Evolutionary conservation across 2,329 filamentous ascomycete species (phyloP).

Genomic region (Aspergillus ruber): DNA sequence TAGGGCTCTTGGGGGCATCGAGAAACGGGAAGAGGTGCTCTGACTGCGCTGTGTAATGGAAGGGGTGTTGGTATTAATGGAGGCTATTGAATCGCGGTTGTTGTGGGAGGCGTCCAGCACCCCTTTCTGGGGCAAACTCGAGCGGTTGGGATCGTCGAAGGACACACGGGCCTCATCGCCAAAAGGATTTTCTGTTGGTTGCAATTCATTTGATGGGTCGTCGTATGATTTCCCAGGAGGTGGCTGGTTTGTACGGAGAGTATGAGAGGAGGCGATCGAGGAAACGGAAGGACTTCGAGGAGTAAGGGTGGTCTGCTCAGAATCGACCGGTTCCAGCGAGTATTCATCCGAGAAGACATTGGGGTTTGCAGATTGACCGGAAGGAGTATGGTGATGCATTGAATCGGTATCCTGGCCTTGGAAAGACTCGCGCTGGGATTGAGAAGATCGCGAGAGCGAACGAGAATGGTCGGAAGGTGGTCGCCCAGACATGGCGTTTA

Average conservation of each 20-base stretch:
- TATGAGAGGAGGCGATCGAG: slow-evolving; percentile 28
- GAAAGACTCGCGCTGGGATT: slow-evolving; percentile 17
- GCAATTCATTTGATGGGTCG: slow-evolving; percentile 14
- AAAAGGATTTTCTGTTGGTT: slow-evolving; percentile 27
- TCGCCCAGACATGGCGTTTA: slow-evolving; percentile 35
- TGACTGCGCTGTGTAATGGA: slow-evolving; percentile 35
- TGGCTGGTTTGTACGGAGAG: slow-evolving; percentile 21
- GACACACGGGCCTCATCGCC: slow-evolving; percentile 30
- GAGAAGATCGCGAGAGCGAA: slow-evolving; percentile 27
- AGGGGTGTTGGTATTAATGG: slow-evolving; percentile 23
- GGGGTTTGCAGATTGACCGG: slow-evolving; percentile 30
- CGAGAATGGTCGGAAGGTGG: slow-evolving; percentile 31
- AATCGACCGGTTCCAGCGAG: slow-evolving; percentile 38
- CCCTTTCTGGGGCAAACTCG: slow-evolving; percentile 31
- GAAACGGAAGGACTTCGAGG: slow-evolving; percentile 23
- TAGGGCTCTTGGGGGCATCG: slow-evolving; percentile 42
- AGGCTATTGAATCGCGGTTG: slow-evolving; percentile 27
- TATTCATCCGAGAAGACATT: slow-evolving; percentile 47
- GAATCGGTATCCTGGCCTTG: slow-evolving; percentile 20
- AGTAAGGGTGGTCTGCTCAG: slow-evolving; percentile 25
- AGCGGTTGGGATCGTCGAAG: slow-evolving; percentile 26
- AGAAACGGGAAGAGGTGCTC: slow-evolving; percentile 41
- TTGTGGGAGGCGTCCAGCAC: slow-evolving; percentile 12
- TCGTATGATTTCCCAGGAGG: slow-evolving; percentile 8
- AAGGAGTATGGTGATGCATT: slow-evolving; percentile 23